These are phyloP conservation scores for Pichia sp. DNA, from an alignment of 1,139 yeast genomes.

Conservation along the genomic window DNA sequence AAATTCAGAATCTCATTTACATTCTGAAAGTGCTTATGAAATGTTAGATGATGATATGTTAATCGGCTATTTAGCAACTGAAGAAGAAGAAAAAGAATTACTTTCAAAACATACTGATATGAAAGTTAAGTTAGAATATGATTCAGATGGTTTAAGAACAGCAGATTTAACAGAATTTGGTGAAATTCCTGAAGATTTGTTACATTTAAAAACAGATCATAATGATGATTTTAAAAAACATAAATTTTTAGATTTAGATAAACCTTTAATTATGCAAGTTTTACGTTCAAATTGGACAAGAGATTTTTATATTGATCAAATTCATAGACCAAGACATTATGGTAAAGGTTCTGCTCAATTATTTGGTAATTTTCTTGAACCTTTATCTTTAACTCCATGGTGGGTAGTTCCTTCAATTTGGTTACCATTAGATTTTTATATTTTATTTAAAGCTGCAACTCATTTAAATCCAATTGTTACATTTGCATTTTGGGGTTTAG, in stretches of 20 bases:
- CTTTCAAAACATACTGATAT: conserved; percentile 31
- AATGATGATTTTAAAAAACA: conserved; percentile 64
- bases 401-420: conserved; percentile 80
- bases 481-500: conserved; percentile 42
- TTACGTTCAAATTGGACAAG: conserved; percentile 66
- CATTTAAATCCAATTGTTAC: conserved; percentile 33
- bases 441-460: conserved; percentile 36
- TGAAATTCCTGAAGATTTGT: conserved; percentile 63
- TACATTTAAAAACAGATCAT: conserved; percentile 75
- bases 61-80: conserved; percentile 57
- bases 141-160: conserved; percentile 20
- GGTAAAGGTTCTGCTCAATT: conserved; percentile 88
- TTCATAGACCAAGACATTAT: conserved; percentile 93
- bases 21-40: conserved; percentile 83
- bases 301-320: conserved; percentile 90
- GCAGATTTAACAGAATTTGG: conserved; percentile 51
- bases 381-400: conserved; percentile 67
- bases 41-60: conserved; percentile 73
- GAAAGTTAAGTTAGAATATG: conserved; percentile 22
- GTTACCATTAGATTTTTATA: conserved; percentile 70
- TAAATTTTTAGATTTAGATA: conserved; percentile 76
- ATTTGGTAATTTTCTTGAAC: conserved; percentile 70
- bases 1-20: conserved; percentile 63
- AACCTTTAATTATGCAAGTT: conserved; percentile 77
- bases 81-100: conserved; percentile 52